Evolutionary conservation across 768 basidiomycete genomes (phyloP), one percentile per base, ranked within the genome.

Genomic region (Brasilioporus rufonigricans): DNA sequence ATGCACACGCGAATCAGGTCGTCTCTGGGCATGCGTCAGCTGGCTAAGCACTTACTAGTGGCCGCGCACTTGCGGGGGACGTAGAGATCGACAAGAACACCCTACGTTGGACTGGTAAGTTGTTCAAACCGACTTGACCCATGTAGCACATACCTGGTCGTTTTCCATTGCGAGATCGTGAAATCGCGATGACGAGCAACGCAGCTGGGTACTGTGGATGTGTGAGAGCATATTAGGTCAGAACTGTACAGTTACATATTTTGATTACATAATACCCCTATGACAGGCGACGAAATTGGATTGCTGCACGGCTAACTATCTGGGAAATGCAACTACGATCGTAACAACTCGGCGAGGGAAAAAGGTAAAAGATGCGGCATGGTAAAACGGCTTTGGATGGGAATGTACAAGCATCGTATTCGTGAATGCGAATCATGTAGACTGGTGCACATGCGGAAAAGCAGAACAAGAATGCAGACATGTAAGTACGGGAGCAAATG

Each of bases 31-130:
- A 26, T 43, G 14, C 27, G 31, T 44, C 44, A 9, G 24, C 14
- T 29, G 18, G 33, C 31, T 36, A 32, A 56, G 56, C 55, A 84
- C 91, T 72, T 70, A 97, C 94, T 95, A 66, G 94, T 96, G 51
- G 95, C 94, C 71, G 93, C 85, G 75, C 97, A 98, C 77, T 98
- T 98, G 83, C 97, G 92, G 76, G 97, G 97, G 71, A 98, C 95
- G 80, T 99, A 99, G 77, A 99, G 94, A 83, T 98, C 97, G 71
- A 99, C 97, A 74, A 99, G 95, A 73, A 91, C 81, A 78, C 97
- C 96, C 92, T 97, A 53, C 35, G 36, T 41, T 49, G 5, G 18
- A 50, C 27, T 45, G 35, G 47, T 64, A 47, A 57, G 57, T 33
- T 9, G 9, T 29, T 19, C n/a, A 31, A 24, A 21, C 2, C 14